Evolutionary conservation across 768 basidiomycete species (phyloP), one percentile per base, ranked within the genome.

Genomic region (Gymnopilus dilepis): DNA sequence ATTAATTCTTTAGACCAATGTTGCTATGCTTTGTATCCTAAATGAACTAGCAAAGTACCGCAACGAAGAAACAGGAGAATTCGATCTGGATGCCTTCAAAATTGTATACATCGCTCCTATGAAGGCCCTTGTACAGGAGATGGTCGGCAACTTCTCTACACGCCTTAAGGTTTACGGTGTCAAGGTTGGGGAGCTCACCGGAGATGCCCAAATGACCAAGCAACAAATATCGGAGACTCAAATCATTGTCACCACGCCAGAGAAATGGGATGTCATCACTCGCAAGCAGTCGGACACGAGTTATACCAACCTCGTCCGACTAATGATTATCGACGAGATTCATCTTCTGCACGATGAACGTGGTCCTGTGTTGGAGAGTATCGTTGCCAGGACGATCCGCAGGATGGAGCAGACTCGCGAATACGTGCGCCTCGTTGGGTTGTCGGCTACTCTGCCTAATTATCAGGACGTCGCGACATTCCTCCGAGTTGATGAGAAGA

Each of bases 181-280:
- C 77, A 90, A 87, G 61, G 92, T 99, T 48, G 94, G 93, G 28
- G 97, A 99, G 74, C 83, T 99, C 58, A 99, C 97, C 0, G 97
- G 97, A 24, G 97, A 99, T 74, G 86, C 94, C 26, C 96, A 98
- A 81, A 92, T 99, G 86, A 99, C 96, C 56, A 99, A 99, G 74
- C 89, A 93, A 63, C 97, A 99, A 74, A 98, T 99, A 56, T 78
- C 95, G 8, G 95, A 96, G 70, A 97, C 97, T 0, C 96, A 99
- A 72, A 94, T 99, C 70, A 98, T 99, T 74, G 95, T 99, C 64
- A 97, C 96, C 0, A 99, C 97, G 0, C 97, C 97, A 0, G 97
- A 99, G 78, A 99, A 99, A 74, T 99, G 95, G 94, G 97, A 99
- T 67, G 97, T 99, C 70, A 97, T 99, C 73, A 99, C 97, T 5